Evolutionary conservation across 768 basidiomycete genomes (phyloP), one percentile per base, ranked within the genome.

Genomic region (Panellus pusillus): DNA sequence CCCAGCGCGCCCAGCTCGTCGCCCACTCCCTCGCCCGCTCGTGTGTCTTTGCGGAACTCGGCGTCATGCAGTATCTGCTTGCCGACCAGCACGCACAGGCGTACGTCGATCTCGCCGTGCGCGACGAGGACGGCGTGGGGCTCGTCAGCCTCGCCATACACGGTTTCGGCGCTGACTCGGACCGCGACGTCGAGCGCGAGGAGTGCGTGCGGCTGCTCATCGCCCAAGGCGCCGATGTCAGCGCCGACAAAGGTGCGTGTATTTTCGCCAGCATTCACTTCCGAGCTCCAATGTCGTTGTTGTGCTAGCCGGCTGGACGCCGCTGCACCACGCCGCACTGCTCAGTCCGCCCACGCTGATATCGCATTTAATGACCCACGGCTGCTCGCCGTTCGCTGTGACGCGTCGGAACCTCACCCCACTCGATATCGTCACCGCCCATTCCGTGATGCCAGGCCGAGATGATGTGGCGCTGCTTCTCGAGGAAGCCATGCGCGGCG

Each of bases 281-380:
- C 19, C 29, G n/a, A 40, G 17, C 46, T 43, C 15, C 42, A 29
- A 62, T 15, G 49, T 40, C 55, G 35, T 17, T 54, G 43, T 56
- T 54, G 43, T 56, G 42, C 52, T 62, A 97, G 94, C 83, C 55
- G 95, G 96, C 31, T 98, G 97, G 97, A 93, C 92, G 9, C 86
- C 95, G 3, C 77, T 99, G 12, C 96, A 98, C 64, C 87, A 96
- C 72, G 93, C 96, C 8, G 90, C 90, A 8, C 72, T 98, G 47
- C 74, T 91, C 35, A 85, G 92, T 12, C 93, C 96, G 29, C 91
- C 95, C 3, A 94, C 94, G 2, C 75, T 98, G 18, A 81, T 98
- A 18, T 93, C 94, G 0, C 88, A 93, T 75, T 77, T 99, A 19
- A 86, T 98, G 72, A 96, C 92, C 11, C 90, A 93, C 61, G 92